Percentiles rank a stretch among this genome's conserved stretches.
These are phyloP conservation scores for Sclerotinia subarctica DNA, from an alignment of 2,329 filamentous ascomycete species.

Conservation along the genomic window DNA sequence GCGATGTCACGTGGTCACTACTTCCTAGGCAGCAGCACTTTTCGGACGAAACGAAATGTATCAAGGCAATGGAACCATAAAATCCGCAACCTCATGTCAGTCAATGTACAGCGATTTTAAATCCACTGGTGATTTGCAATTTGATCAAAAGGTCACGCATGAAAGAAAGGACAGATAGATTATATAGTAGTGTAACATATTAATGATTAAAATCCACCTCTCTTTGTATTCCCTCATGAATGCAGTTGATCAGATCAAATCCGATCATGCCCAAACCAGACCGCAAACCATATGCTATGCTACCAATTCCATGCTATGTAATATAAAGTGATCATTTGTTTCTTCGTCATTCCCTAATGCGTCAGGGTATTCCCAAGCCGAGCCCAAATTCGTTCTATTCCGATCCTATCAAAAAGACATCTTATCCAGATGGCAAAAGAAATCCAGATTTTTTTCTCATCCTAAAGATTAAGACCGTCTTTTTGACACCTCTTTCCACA, in stretches of 20 bases:
- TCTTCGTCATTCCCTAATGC: background rate
- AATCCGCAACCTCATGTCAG: too few relatives aligned
- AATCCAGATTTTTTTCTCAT: conserved; percentile 18
- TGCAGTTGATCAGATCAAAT: background rate
- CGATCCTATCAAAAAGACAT: conserved; percentile 15
- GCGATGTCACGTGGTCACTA: too few relatives aligned
- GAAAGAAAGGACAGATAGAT: background rate
- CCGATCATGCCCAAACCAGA: background rate
- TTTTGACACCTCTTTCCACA: conserved; percentile 14
- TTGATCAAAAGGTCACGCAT: background rate
- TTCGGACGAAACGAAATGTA: too few relatives aligned
- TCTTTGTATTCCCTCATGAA: conserved; percentile 6
- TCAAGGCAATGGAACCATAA: too few relatives aligned
- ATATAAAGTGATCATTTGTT: conserved; percentile 6
- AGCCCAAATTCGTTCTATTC: background rate
- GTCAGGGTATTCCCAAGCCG: conserved; percentile 12
- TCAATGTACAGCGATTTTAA: too few relatives aligned
- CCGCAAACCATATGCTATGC: conserved; percentile 7
- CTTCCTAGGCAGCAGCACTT: too few relatives aligned
- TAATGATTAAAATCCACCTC: conserved; percentile 20
- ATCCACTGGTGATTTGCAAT: too few relatives aligned
- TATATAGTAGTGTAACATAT: conserved; percentile 11
- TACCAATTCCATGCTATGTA: conserved; percentile 17
- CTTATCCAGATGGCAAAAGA: conserved; percentile 9
- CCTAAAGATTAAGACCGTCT: conserved; percentile 3